phyloP scores from a whole-genome alignment of 2,329 filamentous ascomycete genomes.

The Monilinia aucupariae region DNA sequence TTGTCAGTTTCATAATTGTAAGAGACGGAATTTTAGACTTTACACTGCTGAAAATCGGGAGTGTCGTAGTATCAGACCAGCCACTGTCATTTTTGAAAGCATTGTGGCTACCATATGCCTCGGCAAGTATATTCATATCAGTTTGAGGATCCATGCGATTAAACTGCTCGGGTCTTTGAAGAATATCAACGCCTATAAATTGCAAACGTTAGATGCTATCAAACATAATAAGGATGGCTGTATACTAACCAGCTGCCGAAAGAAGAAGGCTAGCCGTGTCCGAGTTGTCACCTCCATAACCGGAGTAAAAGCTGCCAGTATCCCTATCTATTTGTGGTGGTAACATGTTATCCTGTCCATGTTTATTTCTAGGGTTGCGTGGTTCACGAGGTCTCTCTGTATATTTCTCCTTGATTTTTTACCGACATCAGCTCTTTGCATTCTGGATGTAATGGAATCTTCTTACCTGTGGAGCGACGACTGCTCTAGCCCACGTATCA shows the following conservation, averaged over 20 bases:
- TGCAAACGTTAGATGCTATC: neutral
- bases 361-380: neutral
- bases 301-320: constrained; percentile 24
- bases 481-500: constrained; percentile 6
- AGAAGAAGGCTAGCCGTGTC: constrained; percentile 22
- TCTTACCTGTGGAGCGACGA: constrained; percentile 13
- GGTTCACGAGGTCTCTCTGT: constrained; percentile 2
- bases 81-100: constrained; percentile 9
- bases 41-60: constrained; percentile 17
- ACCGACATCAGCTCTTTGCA: constrained; percentile 23
- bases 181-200: constrained; percentile 11
- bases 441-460: neutral
- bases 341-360: neutral
- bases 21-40: neutral
- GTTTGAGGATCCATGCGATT: constrained; percentile 14
- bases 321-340: constrained; percentile 29
- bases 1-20: neutral
- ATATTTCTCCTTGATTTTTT: constrained; percentile 24
- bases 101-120: constrained; percentile 8
- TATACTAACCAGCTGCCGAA: constrained; percentile 22
- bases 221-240: neutral
- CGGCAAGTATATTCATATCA: constrained; percentile 11
- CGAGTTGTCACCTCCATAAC: constrained; percentile 19
- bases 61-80: constrained; percentile 5
- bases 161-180: constrained; percentile 12